phyloP scores from a whole-genome alignment of 2,329 filamentous ascomycete species.

The Monilinia fructicola region DNA sequence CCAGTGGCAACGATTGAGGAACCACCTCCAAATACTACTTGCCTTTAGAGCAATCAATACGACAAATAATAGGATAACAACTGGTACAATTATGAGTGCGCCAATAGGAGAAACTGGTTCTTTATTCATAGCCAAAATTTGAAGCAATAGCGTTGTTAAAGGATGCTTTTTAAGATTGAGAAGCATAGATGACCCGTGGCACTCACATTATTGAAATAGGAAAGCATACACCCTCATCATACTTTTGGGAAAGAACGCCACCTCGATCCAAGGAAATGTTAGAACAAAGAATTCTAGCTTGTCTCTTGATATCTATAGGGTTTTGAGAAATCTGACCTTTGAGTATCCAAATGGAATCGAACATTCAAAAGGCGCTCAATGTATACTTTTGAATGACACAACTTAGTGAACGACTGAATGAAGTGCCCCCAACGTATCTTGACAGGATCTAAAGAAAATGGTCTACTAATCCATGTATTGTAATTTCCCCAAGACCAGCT shows the following conservation, averaged over 20 bases:
- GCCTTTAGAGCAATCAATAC: slow-evolving; percentile 40
- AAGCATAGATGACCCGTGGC: background rate
- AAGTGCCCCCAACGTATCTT: background rate
- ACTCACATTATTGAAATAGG: background rate
- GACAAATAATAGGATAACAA: slow-evolving; percentile 43
- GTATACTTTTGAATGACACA: background rate
- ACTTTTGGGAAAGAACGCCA: background rate
- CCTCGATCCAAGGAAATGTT: background rate
- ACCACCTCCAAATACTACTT: slow-evolving; percentile 31
- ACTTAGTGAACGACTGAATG: background rate
- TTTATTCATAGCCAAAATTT: slow-evolving; percentile 40
- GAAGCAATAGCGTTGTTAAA: slow-evolving; percentile 32
- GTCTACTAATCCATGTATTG: background rate
- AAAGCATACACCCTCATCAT: background rate
- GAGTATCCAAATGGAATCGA: background rate
- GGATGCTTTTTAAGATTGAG: slow-evolving; percentile 1
- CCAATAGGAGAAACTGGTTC: slow-evolving; percentile 45
- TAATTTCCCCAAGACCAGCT: background rate
- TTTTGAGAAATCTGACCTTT: background rate
- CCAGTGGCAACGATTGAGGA: slow-evolving; percentile 30
- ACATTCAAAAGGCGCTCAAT: background rate
- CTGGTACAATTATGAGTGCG: slow-evolving; percentile 49
- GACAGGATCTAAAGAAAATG: background rate
- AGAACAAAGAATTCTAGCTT: too few relatives aligned
- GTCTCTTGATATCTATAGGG: too few relatives aligned